These are phyloP conservation scores for Dactylellina sp. DNA, from an alignment of 2,329 filamentous ascomycete genomes.

Conservation along the genomic window DNA sequence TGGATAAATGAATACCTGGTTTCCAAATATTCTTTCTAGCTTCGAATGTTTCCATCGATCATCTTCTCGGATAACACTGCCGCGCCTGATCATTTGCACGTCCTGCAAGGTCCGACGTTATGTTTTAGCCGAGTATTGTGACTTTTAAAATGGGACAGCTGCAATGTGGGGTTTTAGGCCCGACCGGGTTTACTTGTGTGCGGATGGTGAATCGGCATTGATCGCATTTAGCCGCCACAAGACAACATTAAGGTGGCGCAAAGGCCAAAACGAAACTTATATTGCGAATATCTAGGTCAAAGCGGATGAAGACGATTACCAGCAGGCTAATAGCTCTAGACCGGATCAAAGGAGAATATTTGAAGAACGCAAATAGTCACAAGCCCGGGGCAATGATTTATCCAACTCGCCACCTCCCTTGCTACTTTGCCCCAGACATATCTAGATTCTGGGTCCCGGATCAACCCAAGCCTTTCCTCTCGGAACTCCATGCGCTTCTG, in stretches of 20 bases:
- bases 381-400: too few species aligned
- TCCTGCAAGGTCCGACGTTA: neutral
- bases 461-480: too few species aligned
- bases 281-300: neutral
- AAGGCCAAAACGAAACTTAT: neutral
- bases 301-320: neutral
- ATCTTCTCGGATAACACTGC: constrained; percentile 8
- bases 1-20: constrained; percentile 14
- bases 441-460: too few species aligned
- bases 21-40: neutral
- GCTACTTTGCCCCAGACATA: too few species aligned
- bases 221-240: constrained; percentile 31
- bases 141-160: neutral
- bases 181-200: constrained; percentile 9
- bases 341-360: neutral
- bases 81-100: neutral
- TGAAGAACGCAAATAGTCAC: too few species aligned
- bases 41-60: neutral
- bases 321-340: constrained; percentile 3
- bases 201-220: constrained; percentile 11
- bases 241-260: neutral
- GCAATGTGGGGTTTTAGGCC: constrained; percentile 39
- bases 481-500: too few species aligned
- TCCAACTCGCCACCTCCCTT: too few species aligned
- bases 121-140: neutral